Evolutionary conservation across 371 early-diverging fungal species (phyloP).

Genomic region (Syncephalis plumigaleata): DNA sequence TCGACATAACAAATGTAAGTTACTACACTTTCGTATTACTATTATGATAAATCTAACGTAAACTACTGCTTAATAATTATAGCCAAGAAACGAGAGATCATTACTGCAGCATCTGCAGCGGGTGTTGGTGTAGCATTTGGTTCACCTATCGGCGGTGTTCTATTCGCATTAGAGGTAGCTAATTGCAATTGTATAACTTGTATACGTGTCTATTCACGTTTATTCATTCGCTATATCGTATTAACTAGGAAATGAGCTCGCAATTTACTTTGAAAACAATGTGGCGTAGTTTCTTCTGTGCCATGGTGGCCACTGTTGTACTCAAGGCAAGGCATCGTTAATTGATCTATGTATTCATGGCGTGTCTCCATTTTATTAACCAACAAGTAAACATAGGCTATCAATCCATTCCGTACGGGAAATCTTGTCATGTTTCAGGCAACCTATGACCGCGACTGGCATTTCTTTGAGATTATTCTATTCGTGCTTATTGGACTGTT

Average conservation of each 20-base stretch:
- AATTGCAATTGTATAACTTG: too few species aligned
- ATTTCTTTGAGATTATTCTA: constrained; percentile 44
- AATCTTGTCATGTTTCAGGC: constrained; percentile 91
- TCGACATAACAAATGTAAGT: constrained; percentile 51
- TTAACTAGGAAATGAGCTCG: constrained; percentile 80
- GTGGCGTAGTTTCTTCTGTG: constrained; percentile 88
- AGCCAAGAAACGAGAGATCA: constrained; percentile 77
- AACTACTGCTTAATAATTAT: too few species aligned
- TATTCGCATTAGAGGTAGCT: constrained; percentile 77
- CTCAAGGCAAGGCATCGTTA: constrained; percentile 64
- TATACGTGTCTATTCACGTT: too few species aligned
- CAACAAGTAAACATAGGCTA: constrained; percentile 27
- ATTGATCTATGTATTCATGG: too few species aligned
- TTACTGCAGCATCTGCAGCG: constrained; percentile 85
- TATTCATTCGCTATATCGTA: too few species aligned
- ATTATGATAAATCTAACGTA: background rate
- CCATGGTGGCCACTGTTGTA: constrained; percentile 77
- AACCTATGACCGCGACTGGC: constrained; percentile 78
- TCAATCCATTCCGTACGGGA: constrained; percentile 87
- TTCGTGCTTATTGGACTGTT: constrained; percentile 18
- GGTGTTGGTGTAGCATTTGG: constrained; percentile 94
- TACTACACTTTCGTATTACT: constrained; percentile 8
- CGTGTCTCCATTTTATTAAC: too few species aligned
- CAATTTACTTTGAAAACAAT: constrained; percentile 88
- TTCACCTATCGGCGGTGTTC: constrained; percentile 90